Evolutionary conservation across 345 rosid species (phyloP), one percentile per base, ranked within the genome.

Genomic region (Salix exigua): DNA sequence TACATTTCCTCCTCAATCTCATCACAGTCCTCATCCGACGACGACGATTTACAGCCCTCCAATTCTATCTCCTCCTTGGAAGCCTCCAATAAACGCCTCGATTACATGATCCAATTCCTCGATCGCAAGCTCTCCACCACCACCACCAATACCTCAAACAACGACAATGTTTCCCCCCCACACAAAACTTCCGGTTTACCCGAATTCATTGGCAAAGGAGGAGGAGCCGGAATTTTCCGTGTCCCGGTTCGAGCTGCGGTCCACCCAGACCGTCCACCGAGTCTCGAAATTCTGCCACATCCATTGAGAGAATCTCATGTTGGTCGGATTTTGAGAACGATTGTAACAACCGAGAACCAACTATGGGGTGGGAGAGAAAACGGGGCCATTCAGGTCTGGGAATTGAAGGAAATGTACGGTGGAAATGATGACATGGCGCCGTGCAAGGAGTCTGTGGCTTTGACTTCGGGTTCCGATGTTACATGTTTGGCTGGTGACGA

Each of bases 31-130:
- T 83, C 86, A 3, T 84, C 77, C 72, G 92, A 86, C 7, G 92
- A 53, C 7, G 79, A 79, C 21, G 77, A 75, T 11, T 76, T 79
- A 3, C 86, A 77, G 58, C 82, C 85, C n/a, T 74, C 85, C 21
- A 51, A 75, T 63, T 84, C 87, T 38, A 40, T 42, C 26, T 71
- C 81, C 40, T 83, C 89, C n/a, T 64, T 89, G 69, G 88, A 89
- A 70, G 85, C 91, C 75, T 86, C 93, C 71, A 80, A 80, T 82
- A 88, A 84, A 50, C 96, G 98, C 60, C 93, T 95, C 77, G 98
- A 95, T 74, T 86, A 83, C 90, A 95, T 91, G 97, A 89, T 95
- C 78, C 91, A 91, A 16, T 93, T 95, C 85, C 87, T 95, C 4
- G 98, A 95, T 83, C 89, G 97, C 35, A 87, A 93, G 77, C 91